Percentiles rank a stretch among this genome's conserved stretches.
Conservation (phyloP, 163 green algal species). For the Volvox carteri region DNA sequence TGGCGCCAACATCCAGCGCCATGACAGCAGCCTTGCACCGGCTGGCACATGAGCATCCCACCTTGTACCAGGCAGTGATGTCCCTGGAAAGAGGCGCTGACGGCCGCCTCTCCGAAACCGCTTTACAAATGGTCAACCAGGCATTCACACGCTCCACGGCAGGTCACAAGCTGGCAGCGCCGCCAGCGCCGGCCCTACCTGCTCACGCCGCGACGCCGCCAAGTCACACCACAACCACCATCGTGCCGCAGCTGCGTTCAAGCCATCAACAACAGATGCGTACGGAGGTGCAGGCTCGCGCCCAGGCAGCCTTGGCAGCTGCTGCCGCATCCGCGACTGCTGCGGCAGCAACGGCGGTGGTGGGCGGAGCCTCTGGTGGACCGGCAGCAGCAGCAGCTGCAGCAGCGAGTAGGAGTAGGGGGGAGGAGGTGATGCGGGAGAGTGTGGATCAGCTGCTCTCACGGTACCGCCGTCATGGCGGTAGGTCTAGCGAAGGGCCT, state of each 20-base stretch:
- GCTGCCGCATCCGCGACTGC: background rate
- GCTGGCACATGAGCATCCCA: conserved; percentile 29
- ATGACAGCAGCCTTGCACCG: conserved; percentile 4
- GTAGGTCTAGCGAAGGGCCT: background rate
- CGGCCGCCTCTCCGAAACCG: conserved; percentile 17
- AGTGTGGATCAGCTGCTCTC: conserved; percentile 2
- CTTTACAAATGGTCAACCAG: background rate
- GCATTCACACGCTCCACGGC: background rate
- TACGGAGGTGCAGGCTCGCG: background rate
- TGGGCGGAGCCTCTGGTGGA: background rate
- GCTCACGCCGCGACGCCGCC: background rate
- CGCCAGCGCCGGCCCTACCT: background rate
- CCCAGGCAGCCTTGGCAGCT: background rate
- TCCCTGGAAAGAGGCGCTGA: conserved; percentile 25
- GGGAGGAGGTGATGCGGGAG: background rate
- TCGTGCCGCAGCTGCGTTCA: background rate
- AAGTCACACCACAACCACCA: conserved; percentile 35
- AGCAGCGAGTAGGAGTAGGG: background rate
- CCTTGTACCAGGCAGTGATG: conserved; percentile 29
- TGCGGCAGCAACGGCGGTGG: background rate
- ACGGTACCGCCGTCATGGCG: background rate
- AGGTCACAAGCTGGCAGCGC: background rate
- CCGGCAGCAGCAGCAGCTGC: background rate
- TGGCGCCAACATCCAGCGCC: background rate
- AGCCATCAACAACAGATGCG: background rate